Evolutionary conservation across 352 stramenopile genomes (phyloP).

Genomic region (Blastocystis sp.): DNA sequence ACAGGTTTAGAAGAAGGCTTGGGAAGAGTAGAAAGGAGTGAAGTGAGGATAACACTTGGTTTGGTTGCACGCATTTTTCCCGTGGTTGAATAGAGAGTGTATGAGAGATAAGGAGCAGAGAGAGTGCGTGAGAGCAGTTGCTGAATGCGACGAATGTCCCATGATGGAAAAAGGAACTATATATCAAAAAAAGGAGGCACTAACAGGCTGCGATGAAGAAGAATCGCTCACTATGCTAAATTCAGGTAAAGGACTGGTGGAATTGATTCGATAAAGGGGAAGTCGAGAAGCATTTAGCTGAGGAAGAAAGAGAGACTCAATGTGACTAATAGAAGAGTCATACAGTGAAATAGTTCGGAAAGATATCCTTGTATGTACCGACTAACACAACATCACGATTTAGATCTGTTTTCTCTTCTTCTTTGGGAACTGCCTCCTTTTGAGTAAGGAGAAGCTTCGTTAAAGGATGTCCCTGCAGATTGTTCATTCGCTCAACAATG

Average conservation of each 20-base stretch:
- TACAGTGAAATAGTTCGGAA: conserved; percentile 29
- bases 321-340: neutral
- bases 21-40: neutral
- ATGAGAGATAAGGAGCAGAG: conserved; percentile 17
- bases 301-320: conserved; percentile 37
- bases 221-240: neutral
- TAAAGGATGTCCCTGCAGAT: neutral
- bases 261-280: neutral
- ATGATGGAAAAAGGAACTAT: neutral
- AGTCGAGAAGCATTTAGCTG: conserved; percentile 39
- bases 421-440: neutral
- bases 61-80: neutral
- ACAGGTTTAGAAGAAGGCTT: neutral
- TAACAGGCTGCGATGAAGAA: neutral
- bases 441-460: conserved; percentile 7
- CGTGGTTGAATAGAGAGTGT: neutral
- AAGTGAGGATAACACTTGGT: neutral
- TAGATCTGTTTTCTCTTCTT: neutral
- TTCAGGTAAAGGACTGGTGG: neutral
- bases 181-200: neutral
- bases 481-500: neutral
- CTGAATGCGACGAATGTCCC: neutral
- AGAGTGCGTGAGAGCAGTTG: neutral
- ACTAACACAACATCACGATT: neutral
- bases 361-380: conserved; percentile 18